These are phyloP conservation scores for Akanthomyces lecanii DNA, from an alignment of 2,329 filamentous ascomycete species.

Conservation along the genomic window DNA sequence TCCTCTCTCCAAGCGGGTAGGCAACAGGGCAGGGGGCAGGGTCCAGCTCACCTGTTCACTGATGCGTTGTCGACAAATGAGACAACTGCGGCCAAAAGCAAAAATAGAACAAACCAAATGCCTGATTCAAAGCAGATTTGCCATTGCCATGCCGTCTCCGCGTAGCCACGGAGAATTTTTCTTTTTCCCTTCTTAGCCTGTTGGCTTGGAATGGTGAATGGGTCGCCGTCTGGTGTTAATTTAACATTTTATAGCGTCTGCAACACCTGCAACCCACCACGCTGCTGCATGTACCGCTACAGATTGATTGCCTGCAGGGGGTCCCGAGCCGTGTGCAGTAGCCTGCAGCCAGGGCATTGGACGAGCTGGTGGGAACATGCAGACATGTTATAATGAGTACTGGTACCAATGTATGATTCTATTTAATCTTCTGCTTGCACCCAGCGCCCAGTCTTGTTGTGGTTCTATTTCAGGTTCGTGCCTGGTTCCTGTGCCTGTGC, in stretches of 20 bases:
- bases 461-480: neutral
- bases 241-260: neutral
- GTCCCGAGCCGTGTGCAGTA: neutral
- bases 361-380: neutral
- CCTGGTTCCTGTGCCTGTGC: neutral
- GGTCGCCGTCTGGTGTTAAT: neutral
- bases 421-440: neutral
- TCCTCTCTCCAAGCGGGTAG: neutral
- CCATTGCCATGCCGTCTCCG: too few relatives aligned
- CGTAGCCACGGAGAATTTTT: neutral
- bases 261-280: neutral
- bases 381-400: neutral
- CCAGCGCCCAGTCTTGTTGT: too few relatives aligned
- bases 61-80: neutral
- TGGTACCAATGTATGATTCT: neutral
- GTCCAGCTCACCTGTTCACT: neutral
- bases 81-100: neutral
- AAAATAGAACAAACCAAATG: neutral
- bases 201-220: neutral
- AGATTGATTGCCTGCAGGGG: conserved; percentile 8
- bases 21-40: neutral
- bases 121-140: too few relatives aligned
- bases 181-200: neutral
- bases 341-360: neutral
- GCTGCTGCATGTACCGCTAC: neutral